phyloP scores from a whole-genome alignment of 2,329 filamentous ascomycete species.

The Pseudopyrenochaeta lycopersici region DNA sequence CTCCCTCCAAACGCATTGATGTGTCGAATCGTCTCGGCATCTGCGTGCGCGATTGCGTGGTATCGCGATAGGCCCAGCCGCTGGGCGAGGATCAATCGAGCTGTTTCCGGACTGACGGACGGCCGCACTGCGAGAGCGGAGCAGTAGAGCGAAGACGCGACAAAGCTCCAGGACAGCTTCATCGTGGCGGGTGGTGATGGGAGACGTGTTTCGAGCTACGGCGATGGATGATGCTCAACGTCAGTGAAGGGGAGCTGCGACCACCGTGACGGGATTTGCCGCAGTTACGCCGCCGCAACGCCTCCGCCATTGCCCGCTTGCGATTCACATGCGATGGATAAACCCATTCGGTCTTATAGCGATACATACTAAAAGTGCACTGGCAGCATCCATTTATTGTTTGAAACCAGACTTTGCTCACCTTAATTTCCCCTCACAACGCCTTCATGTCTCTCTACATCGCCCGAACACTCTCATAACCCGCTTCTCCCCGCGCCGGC shows the following conservation, averaged over 20 bases:
- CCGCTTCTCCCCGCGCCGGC: conserved; percentile 23
- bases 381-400: not conserved
- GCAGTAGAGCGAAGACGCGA: conserved; percentile 53
- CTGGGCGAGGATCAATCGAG: conserved; percentile 61
- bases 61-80: conserved; percentile 60
- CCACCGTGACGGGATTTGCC: conserved; percentile 21
- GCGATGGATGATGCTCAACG: conserved; percentile 34
- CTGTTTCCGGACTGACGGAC: conserved; percentile 52
- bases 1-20: conserved; percentile 58
- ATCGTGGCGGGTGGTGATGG: conserved; percentile 47
- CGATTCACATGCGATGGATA: not conserved
- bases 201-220: conserved; percentile 29
- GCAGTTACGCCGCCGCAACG: conserved; percentile 11
- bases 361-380: not conserved
- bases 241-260: conserved; percentile 28
- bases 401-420: not conserved
- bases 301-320: no score
- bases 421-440: conserved; percentile 1
- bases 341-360: not conserved
- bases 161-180: conserved; percentile 54
- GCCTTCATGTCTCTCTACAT: conserved; percentile 28
- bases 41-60: conserved; percentile 53
- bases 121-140: conserved; percentile 43
- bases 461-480: conserved; percentile 18
- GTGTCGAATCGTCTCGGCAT: conserved; percentile 53